Percentiles rank a stretch among this genome's conserved stretches.
Evolutionary conservation across 495 filamentous ascomycete genomes (phyloP).

Genomic region (Penicillium silybi): DNA sequence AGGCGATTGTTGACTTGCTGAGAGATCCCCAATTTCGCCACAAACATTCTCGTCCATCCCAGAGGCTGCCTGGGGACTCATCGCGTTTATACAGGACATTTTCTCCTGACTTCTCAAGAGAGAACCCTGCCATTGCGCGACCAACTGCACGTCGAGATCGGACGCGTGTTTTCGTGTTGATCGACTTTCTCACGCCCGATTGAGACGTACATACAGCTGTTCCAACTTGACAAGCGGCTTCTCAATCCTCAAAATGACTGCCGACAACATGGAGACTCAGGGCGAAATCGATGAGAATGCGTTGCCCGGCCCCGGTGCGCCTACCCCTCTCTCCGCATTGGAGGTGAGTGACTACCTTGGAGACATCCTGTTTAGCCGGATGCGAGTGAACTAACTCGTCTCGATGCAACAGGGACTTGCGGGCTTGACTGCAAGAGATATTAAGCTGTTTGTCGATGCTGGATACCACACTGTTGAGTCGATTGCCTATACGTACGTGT

Average conservation of each 20-base stretch:
- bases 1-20: conserved; percentile 12
- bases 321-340: conserved; percentile 82
- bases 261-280: conserved; percentile 52
- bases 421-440: conserved; percentile 88
- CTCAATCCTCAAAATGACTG: conserved; percentile 43
- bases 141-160: background rate
- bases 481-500: conserved; percentile 78
- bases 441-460: conserved; percentile 86
- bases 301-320: conserved; percentile 80
- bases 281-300: conserved; percentile 59
- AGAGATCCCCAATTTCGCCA: conserved; percentile 21
- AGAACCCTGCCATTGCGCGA: background rate
- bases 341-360: conserved; percentile 57
- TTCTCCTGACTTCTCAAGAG: background rate
- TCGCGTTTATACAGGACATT: background rate
- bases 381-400: background rate
- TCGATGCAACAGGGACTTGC: conserved; percentile 56
- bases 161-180: conserved; percentile 11
- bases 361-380: background rate
- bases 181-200: background rate
- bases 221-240: background rate
- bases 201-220: background rate
- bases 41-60: conserved; percentile 6
- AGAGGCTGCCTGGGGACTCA: conserved; percentile 1
- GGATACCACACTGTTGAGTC: conserved; percentile 94